Base-by-base conservation (phyloP, 352 stramenopile species). In the Phytopythium chamaehyphon region DNA sequence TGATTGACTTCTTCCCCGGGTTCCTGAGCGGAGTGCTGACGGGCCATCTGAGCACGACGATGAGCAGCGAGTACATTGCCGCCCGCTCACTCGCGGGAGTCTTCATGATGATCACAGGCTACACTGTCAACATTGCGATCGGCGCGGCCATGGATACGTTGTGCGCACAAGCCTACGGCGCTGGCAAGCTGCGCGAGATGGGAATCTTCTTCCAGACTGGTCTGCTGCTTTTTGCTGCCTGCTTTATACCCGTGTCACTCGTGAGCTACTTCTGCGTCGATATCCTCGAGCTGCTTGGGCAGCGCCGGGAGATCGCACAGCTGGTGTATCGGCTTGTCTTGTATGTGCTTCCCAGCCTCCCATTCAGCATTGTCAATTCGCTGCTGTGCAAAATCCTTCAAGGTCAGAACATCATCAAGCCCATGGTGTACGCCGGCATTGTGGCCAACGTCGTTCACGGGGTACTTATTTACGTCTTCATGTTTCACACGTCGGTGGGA, bases 111-210 rank as follows among this genome's bases (percentile, higher is more conserved):
- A 58, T 96, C 53, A 88, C 81, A 9, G 86, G 73, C 26, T 84
- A 88, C 59, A 90, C 85, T 8, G 66, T 91, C 15, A 90, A 86
- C 43, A 77, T 93, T 21, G 83, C 81, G 22, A 84, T 96, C 46
- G 77, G 83, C 35, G 87, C 82, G 19, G 88, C 88, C 26, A 94
- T 96, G 82, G 86, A 96, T 58, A 96, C 88, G 39, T 70, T 96
- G 10, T 96, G 85, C 36, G 71, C 81, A 11, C 77, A 94, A 40
- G 83, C 86, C 21, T 89, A 87, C 48, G 84, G 87, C 39, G 86
- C 88, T n/a, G 83, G 84, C 40, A 87, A 93, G 62, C 68, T 91
- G 33, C 69, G 76, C 42, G 80, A 93, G 54, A 88, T 96, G 62
- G 86, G 88, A 8, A 67, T 89, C 24, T 96, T 95, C 59, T 85